Conservation (phyloP, 768 basidiomycete species). For the Kwoniella sp. region DNA sequence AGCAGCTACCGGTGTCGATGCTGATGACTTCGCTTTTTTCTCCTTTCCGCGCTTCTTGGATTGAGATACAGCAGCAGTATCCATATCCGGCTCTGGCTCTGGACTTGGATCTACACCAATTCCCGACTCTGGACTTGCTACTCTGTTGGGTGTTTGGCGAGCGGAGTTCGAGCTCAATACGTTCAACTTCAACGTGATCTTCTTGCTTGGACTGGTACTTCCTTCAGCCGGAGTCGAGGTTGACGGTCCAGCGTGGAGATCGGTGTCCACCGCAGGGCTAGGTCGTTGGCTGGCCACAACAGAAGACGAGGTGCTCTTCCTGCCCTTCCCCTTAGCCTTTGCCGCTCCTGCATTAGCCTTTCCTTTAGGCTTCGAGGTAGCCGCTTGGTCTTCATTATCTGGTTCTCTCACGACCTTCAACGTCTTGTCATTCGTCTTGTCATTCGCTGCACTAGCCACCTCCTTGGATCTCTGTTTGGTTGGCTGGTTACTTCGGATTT, state of each 20-base stretch:
- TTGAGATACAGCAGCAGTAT: no score
- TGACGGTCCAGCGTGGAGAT: background rate
- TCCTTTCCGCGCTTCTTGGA: background rate
- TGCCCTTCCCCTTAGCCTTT: background rate
- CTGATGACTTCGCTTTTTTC: background rate
- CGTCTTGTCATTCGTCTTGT: background rate
- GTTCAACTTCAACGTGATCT: slow-evolving; percentile 9
- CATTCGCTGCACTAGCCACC: background rate
- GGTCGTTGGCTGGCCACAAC: background rate
- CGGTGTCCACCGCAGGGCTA: background rate
- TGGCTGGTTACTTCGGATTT: background rate
- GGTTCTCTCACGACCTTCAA: background rate
- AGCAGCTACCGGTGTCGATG: background rate
- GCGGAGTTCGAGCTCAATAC: background rate
- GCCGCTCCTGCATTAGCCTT: background rate
- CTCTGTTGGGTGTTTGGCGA: background rate
- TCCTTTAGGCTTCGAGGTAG: background rate
- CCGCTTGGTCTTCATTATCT: background rate
- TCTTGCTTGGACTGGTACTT: slow-evolving; percentile 2
- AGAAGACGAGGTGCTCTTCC: background rate
- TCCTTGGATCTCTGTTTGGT: background rate
- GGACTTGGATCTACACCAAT: no score
- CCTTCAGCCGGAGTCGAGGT: slow-evolving; percentile 5
- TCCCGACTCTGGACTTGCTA: no score
- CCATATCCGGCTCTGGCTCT: no score